These are phyloP conservation scores for Apiospora marii DNA, from an alignment of 2,329 filamentous ascomycete genomes.

Conservation along the genomic window DNA sequence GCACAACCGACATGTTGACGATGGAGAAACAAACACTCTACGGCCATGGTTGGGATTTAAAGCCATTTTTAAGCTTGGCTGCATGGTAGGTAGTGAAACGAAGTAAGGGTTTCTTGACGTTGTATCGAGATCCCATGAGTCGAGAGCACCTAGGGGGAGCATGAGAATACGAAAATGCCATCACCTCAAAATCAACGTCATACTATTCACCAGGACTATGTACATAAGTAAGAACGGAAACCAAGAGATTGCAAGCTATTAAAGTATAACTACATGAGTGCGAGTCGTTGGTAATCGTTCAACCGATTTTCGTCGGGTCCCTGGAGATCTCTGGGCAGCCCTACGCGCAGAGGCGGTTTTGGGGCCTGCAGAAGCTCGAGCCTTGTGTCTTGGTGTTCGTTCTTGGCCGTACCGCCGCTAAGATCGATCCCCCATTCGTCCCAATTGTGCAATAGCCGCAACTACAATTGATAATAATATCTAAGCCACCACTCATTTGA, in stretches of 20 bases:
- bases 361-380: conserved; percentile 18
- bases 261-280: neutral
- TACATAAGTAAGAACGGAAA: neutral
- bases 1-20: neutral
- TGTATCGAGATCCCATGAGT: neutral
- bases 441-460: conserved; percentile 1
- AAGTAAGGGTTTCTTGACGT: neutral
- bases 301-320: neutral
- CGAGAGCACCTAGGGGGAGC: neutral
- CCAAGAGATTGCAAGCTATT: neutral
- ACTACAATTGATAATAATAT: neutral
- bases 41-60: conserved; percentile 1
- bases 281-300: neutral
- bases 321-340: neutral
- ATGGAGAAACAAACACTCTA: neutral
- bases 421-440: neutral
- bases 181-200: neutral
- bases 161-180: conserved; percentile 15
- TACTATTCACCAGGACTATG: neutral
- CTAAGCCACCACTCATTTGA: neutral
- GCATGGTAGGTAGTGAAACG: neutral
- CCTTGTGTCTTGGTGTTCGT: conserved; percentile 3
- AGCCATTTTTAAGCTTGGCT: neutral
- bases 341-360: neutral
- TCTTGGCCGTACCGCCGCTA: neutral